Evolutionary conservation across 257 asterid species (phyloP), one percentile per base, ranked within the genome.

Genomic region (Hygrophila difformis): DNA sequence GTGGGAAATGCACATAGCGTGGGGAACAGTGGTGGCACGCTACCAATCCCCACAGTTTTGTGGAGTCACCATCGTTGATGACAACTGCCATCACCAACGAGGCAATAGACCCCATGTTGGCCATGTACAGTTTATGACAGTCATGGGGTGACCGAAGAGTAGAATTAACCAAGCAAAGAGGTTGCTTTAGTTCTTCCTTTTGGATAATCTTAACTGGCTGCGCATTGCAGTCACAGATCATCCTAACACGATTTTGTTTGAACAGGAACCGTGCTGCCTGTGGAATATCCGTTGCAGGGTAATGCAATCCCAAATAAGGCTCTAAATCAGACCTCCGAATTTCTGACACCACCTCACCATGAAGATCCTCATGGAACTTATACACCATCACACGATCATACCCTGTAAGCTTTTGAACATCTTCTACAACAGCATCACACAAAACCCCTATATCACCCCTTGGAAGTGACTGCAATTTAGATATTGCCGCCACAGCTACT

Each of bases 1-100:
- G 87, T 0, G 95, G 93, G 74, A 85, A 85, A 3, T 93, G 87
- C 52, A 74, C 50, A 46, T 61, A 67, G 26, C 83, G 61, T 42
- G 77, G 74, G 36, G 87, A 78, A 36, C 91, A 76, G 68, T 85
- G 95, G 42, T 85, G 95, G 53, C 95, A 89, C 12, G 78, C 93
- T 39, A 85, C 95, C 74, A 85, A 67, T 16, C 93, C 93, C 95
- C 95, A 85, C n/a, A 85, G 81, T 68, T 80, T 73, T 93, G 67
- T 81, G 2, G 82, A 51, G 39, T 69, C 85, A 12, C 69, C 78
- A 4, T 73, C 93, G 19, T 80, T 81, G 38, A 81, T 73, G 43
- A 84, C 71, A 31, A 84, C 64, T 21, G 95, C 79, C 86, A 84
- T 67, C 29, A 78, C 86, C 55, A 84, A 59, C 39, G 95, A 84